phyloP scores from a whole-genome alignment of 495 filamentous ascomycete species.

The Talaromyces thailandensis region DNA sequence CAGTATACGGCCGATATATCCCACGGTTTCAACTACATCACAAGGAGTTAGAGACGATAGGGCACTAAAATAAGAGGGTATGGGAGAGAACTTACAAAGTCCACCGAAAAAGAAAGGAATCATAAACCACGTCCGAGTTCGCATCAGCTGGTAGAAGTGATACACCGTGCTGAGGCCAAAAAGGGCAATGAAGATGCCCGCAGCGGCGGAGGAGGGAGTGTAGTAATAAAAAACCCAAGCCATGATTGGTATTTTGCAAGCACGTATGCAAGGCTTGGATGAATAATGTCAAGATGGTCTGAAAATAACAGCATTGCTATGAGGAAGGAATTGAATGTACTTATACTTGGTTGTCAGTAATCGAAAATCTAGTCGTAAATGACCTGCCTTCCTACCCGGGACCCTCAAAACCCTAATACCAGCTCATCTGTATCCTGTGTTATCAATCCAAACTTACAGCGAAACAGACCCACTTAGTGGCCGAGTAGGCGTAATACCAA shows the following conservation, averaged over 20 bases:
- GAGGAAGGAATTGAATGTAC: background rate
- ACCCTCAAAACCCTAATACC: background rate
- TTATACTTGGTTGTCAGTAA: background rate
- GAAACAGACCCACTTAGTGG: background rate
- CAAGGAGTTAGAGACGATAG: background rate
- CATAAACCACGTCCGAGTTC: constrained; percentile 50
- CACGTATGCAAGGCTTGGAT: background rate
- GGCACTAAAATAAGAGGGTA: too few relatives aligned
- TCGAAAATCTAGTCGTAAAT: background rate
- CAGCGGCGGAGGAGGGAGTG: constrained; percentile 38
- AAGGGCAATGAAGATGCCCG: constrained; percentile 35
- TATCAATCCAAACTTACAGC: background rate
- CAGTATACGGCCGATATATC: constrained; percentile 45
- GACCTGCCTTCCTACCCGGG: background rate
- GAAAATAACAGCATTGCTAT: background rate
- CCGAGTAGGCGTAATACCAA: background rate
- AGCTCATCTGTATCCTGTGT: too few relatives aligned
- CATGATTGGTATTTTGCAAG: background rate
- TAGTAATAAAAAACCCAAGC: constrained; percentile 13
- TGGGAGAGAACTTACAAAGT: constrained; percentile 33
- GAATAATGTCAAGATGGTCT: background rate
- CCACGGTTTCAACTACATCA: constrained; percentile 43
- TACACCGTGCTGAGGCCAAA: constrained; percentile 37
- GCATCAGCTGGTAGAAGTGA: constrained; percentile 41
- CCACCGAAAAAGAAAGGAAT: constrained; percentile 49